Percentiles rank a stretch among this genome's conserved stretches.
Evolutionary conservation across 2,329 filamentous ascomycete genomes (phyloP).

Genomic region (Claviceps sorghi): DNA sequence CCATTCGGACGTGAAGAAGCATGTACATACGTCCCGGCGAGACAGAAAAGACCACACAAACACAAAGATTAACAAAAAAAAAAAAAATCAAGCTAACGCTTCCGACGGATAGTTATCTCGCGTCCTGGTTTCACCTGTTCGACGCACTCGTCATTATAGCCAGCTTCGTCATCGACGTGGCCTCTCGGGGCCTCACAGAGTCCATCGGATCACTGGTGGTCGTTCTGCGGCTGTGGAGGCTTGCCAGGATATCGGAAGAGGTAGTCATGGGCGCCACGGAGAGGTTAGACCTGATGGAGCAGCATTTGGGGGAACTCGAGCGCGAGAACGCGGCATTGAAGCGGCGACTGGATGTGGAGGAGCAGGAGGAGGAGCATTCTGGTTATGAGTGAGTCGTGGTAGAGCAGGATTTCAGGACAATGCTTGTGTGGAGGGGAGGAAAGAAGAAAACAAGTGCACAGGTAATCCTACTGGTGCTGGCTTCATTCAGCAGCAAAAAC

Average conservation of each 20-base stretch:
- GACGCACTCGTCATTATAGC: slow-evolving; percentile 48
- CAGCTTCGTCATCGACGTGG: slow-evolving; percentile 47
- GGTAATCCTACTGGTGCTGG: background rate
- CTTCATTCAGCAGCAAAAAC: background rate
- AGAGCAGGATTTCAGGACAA: background rate
- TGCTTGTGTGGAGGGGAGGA: background rate
- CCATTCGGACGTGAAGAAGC: no score
- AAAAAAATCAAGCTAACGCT: background rate
- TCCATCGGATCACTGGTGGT: slow-evolving; percentile 54
- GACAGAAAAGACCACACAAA: background rate
- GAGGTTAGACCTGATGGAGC: slow-evolving; percentile 42
- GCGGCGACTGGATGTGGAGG: slow-evolving; percentile 8
- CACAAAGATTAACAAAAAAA: no score
- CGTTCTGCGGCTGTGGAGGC: slow-evolving; percentile 50
- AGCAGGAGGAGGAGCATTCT: slow-evolving; percentile 4
- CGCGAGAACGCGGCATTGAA: slow-evolving; percentile 24
- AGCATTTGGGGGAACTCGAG: slow-evolving; percentile 36
- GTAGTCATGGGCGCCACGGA: slow-evolving; percentile 48
- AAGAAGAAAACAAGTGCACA: background rate
- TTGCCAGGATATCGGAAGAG: slow-evolving; percentile 59
- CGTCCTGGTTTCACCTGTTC: slow-evolving; percentile 46
- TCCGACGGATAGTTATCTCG: slow-evolving; percentile 33
- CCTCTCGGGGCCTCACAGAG: slow-evolving; percentile 43
- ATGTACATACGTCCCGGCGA: no score
- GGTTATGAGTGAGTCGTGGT: slow-evolving; percentile 5